These are phyloP conservation scores for Luffa aegyptiaca DNA, from an alignment of 306 rosid genomes.

Conservation along the genomic window DNA sequence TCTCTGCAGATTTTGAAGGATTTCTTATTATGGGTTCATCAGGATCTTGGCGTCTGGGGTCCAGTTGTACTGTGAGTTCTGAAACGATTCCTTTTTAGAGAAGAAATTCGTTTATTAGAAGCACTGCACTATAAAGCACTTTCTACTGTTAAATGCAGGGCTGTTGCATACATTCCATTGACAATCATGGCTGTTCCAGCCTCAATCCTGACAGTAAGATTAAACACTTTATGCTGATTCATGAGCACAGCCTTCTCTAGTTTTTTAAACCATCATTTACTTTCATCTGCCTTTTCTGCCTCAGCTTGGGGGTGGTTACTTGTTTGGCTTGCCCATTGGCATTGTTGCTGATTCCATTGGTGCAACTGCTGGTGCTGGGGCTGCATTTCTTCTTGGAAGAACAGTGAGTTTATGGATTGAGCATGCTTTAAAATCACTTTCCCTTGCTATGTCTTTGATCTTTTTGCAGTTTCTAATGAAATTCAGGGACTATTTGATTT, in stretches of 20 bases:
- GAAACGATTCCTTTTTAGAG: background rate
- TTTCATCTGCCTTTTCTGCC: slow-evolving; percentile 8
- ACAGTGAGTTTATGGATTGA: slow-evolving; percentile 44
- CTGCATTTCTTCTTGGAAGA: slow-evolving; percentile 80
- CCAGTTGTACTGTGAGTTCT: slow-evolving; percentile 75
- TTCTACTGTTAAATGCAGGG: slow-evolving; percentile 38
- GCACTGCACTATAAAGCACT: background rate
- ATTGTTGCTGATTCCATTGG: slow-evolving; percentile 80
- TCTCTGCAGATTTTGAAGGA: slow-evolving; percentile 51
- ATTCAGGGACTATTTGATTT: background rate
- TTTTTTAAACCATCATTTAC: background rate
- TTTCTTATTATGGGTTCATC: slow-evolving; percentile 74
- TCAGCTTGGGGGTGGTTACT: slow-evolving; percentile 96
- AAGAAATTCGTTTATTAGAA: background rate
- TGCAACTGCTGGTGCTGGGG: slow-evolving; percentile 77
- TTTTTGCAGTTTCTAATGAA: background rate
- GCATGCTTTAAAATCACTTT: background rate
- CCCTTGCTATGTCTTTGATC: background rate
- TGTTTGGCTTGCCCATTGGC: slow-evolving; percentile 76
- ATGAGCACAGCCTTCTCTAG: background rate
- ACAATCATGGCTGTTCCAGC: slow-evolving; percentile 91
- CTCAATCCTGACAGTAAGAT: slow-evolving; percentile 66
- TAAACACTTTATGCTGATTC: background rate
- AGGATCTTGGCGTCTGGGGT: slow-evolving; percentile 96
- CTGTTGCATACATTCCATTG: slow-evolving; percentile 72